These are phyloP conservation scores for Protomyces gravidus DNA, from an alignment of 1,139 yeast species.

Conservation along the genomic window DNA sequence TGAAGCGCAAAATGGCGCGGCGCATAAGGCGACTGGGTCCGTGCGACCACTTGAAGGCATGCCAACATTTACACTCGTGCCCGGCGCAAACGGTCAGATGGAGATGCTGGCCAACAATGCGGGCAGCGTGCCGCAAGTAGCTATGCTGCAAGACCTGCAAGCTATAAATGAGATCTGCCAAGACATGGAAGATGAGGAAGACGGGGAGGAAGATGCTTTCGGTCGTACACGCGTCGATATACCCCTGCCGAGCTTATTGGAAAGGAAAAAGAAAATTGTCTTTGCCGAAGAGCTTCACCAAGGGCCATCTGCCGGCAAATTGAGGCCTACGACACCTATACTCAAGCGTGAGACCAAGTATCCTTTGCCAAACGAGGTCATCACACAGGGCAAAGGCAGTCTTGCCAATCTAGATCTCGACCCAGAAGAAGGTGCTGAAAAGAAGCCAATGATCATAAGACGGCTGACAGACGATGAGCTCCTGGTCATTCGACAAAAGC, in stretches of 20 bases:
- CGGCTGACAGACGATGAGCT: constrained; percentile 19
- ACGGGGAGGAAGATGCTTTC: constrained; percentile 16
- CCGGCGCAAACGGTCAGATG: background rate
- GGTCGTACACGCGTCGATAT: constrained; percentile 14
- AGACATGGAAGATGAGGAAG: constrained; percentile 9
- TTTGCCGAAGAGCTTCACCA: constrained; percentile 21
- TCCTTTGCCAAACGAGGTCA: background rate
- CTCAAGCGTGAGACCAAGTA: constrained; percentile 9
- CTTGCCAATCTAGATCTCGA: constrained; percentile 21
- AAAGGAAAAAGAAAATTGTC: constrained; percentile 23
- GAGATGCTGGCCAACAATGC: background rate
- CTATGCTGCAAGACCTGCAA: background rate
- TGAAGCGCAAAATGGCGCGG: background rate
- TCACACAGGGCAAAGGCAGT: constrained; percentile 7
- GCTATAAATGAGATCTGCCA: constrained; percentile 1
- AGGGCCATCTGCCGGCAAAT: constrained; percentile 17
- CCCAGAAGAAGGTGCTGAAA: constrained; percentile 21
- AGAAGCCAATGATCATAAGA: constrained; percentile 6
- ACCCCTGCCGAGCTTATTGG: constrained; percentile 9
- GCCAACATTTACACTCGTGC: background rate
- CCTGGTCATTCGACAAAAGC: constrained; percentile 19
- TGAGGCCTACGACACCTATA: constrained; percentile 3
- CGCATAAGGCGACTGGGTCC: background rate
- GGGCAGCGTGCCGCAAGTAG: background rate
- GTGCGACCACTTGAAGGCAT: background rate